Conservation (phyloP, 805 yeast genomes). For the Pichia sporocuriosa region DNA sequence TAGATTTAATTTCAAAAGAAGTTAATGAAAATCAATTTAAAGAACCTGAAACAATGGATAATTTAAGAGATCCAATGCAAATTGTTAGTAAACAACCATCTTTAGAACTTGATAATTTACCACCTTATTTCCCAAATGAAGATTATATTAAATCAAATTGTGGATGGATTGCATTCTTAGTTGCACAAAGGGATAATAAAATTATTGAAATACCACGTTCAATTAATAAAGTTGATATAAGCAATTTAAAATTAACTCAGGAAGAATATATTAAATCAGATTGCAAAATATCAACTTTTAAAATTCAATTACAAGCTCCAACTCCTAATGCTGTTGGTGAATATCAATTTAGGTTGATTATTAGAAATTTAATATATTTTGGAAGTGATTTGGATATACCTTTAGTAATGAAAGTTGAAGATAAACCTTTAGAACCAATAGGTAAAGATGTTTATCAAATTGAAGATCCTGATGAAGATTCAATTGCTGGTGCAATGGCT, state of each 20-base stretch:
- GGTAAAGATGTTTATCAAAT: constrained; percentile 46
- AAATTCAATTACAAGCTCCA: constrained; percentile 64
- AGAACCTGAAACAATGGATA: constrained; percentile 60
- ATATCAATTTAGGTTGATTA: constrained; percentile 59
- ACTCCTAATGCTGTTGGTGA: constrained; percentile 69
- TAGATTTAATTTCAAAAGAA: constrained; percentile 33
- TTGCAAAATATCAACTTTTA: constrained; percentile 61
- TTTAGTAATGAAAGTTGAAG: constrained; percentile 60
- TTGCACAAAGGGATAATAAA: constrained; percentile 72
- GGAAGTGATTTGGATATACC: constrained; percentile 76
- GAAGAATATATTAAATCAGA: constrained; percentile 42
- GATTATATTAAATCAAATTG: constrained; percentile 29
- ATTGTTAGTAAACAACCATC: constrained; percentile 62
- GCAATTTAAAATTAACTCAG: constrained; percentile 47
- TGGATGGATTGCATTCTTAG: constrained; percentile 64
- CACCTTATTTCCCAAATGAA: constrained; percentile 69
- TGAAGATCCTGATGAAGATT: constrained; percentile 68
- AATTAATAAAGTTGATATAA: constrained; percentile 44
- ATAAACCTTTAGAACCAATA: constrained; percentile 42
- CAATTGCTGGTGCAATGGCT: constrained; percentile 70
- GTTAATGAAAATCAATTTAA: constrained; percentile 31
- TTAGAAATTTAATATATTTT: constrained; percentile 72
- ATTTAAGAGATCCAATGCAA: constrained; percentile 63
- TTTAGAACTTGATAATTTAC: constrained; percentile 50
- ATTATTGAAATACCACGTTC: constrained; percentile 61